Evolutionary conservation across 805 yeast species (phyloP).

Genomic region (Barnettozyma populi): DNA sequence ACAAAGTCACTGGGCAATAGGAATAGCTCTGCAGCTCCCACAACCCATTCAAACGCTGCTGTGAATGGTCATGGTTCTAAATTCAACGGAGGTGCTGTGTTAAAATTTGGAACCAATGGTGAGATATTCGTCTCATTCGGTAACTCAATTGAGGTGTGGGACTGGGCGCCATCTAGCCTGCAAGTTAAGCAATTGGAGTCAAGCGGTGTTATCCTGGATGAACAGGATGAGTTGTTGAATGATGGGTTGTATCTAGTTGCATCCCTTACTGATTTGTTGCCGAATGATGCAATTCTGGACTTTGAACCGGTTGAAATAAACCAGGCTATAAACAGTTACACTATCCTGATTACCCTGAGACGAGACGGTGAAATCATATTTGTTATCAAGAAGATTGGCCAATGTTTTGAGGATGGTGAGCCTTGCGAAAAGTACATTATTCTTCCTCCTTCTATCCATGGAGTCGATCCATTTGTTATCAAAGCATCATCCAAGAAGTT

Average conservation of each 20-base stretch:
- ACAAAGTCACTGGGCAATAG: background rate
- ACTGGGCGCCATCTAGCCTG: conserved; percentile 30
- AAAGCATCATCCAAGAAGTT: conserved; percentile 16
- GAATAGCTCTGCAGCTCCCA: background rate
- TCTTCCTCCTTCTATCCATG: conserved; percentile 25
- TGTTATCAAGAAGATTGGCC: conserved; percentile 19
- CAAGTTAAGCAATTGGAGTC: conserved; percentile 11
- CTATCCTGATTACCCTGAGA: conserved; percentile 10
- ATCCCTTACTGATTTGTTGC: conserved; percentile 12
- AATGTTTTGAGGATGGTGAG: conserved; percentile 12
- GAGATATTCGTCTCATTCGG: conserved; percentile 29
- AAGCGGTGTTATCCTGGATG: conserved; percentile 2
- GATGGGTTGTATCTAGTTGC: conserved; percentile 28
- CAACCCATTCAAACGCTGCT: background rate
- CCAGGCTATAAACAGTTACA: conserved; percentile 20
- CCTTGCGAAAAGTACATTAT: conserved; percentile 13
- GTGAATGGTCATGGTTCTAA: conserved; percentile 9
- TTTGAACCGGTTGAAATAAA: conserved; percentile 24
- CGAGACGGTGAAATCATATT: conserved; percentile 11
- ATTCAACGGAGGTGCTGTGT: conserved; percentile 7
- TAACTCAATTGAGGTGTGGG: conserved; percentile 34
- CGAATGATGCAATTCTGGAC: conserved; percentile 17
- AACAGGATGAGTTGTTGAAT: conserved; percentile 5
- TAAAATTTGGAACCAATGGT: conserved; percentile 34
- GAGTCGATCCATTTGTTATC: conserved; percentile 20